Base-by-base conservation (phyloP, 371 early-diverging fungal genomes). In the Circinella minor region DNA sequence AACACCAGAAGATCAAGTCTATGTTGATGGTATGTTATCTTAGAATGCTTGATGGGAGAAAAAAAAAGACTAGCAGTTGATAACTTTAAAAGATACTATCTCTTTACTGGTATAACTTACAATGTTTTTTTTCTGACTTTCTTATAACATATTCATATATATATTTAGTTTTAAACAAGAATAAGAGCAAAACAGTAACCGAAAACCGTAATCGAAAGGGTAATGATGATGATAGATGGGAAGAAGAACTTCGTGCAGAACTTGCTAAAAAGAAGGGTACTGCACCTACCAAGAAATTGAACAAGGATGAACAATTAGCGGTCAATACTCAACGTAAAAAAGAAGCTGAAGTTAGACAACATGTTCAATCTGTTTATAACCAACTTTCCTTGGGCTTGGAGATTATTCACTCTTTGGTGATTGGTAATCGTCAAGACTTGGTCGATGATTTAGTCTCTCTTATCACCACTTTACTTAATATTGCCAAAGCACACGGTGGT, bases 271-370 rank as follows among this genome's bases (percentile, higher is more conserved):
- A 91, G 78, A 86, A 90, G 70, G 86, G 88, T 9, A 43, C 72
- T 0, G 36, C 71, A 1, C 65, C 75, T 4, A 62, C 78, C 0
- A 85, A 87, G 68, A 93, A 92, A 71, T 74, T 91, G 47, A 88
- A 90, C 17, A 94, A 93, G 70, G 95, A 94, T n/a, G 95, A 97
- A 68, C 90, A 94, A 71, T 87, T 85, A 14, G 83, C 91, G 18
- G 90, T 94, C 1, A 85, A 91, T 66, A 78, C 80, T 1, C 96
- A 95, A 79, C 76, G 90, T 4, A 89, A 85, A 46, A 92, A 91
- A 73, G 98, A 98, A 76, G 76, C 84, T 13, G 88, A 74, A 14
- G 90, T 93, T 36, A 91, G 98, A 48, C 78, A 72, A 51, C 74
- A 84, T 15, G 94, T 96, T 0, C 86, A 89, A 57, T 61, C 63